Evolutionary conservation across 805 yeast species (phyloP).

Genomic region (Isabelozyma gotoi): DNA sequence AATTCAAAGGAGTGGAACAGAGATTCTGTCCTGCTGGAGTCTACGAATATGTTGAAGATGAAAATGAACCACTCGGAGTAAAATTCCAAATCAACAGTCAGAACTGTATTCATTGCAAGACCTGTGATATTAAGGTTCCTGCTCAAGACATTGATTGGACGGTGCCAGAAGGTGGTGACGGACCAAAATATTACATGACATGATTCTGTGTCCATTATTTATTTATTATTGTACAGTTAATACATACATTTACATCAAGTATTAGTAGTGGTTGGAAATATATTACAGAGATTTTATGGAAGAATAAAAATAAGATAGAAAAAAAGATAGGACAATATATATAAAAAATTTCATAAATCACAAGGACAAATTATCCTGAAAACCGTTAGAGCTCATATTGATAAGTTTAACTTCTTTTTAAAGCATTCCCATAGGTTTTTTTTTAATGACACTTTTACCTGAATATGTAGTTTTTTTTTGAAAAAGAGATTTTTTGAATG

Average conservation of each 20-base stretch:
- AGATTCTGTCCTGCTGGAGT: slow-evolving; percentile 99
- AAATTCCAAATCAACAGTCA: slow-evolving; percentile 92
- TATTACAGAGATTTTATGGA: not conserved
- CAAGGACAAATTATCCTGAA: not conserved
- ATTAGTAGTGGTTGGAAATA: not conserved
- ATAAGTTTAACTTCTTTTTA: too few species aligned
- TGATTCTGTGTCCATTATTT: slow-evolving; percentile 20
- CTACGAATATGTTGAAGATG: slow-evolving; percentile 85
- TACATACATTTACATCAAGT: slow-evolving; percentile 1
- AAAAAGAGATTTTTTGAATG: too few species aligned
- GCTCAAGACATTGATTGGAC: slow-evolving; percentile 92
- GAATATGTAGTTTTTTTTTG: not conserved
- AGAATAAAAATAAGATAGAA: too few species aligned
- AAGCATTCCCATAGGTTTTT: not conserved
- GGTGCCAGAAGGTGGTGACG: slow-evolving; percentile 99
- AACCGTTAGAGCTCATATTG: too few species aligned
- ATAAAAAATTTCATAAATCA: not conserved
- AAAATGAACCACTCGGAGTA: slow-evolving; percentile 56
- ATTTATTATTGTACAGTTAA: not conserved
- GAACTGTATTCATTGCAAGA: slow-evolving; percentile 97
- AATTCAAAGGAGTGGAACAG: slow-evolving; percentile 82
- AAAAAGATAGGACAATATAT: not conserved
- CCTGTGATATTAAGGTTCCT: slow-evolving; percentile 97
- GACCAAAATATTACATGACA: slow-evolving; percentile 92
- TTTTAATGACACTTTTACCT: too few species aligned